phyloP scores from a whole-genome alignment of 192 early-diverging fungal genomes.

The Coemansia guatemalensis region DNA sequence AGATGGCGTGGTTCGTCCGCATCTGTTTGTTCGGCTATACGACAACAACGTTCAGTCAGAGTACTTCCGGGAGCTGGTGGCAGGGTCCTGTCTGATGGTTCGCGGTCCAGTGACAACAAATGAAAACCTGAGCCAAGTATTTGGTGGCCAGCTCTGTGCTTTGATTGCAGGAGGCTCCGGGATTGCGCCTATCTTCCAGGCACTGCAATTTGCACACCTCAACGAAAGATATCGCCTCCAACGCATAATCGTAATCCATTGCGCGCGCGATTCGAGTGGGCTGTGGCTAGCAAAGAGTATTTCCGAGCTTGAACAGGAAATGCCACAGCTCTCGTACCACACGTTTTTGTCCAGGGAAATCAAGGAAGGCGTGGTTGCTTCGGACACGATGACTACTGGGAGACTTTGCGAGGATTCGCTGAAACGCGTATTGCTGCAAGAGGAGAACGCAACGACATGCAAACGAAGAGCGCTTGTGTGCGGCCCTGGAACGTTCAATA shows the following conservation, averaged over 20 bases:
- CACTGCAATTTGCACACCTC: conserved; percentile 33
- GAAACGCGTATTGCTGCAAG: neutral
- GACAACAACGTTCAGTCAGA: conserved; percentile 11
- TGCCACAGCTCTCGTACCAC: conserved; percentile 20
- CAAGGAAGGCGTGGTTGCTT: too few relatives aligned
- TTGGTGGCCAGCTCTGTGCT: conserved; percentile 6
- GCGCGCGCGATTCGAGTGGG: conserved; percentile 10
- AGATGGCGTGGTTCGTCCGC: conserved; percentile 31
- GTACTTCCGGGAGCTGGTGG: conserved; percentile 1
- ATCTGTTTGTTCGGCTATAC: conserved; percentile 38
- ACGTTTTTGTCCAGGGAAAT: conserved; percentile 18
- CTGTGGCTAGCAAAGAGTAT: conserved; percentile 26
- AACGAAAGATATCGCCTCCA: conserved; percentile 18
- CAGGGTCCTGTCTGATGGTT: conserved; percentile 4
- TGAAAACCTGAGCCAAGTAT: conserved; percentile 20
- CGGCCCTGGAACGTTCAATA: conserved; percentile 37
- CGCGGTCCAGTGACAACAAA: conserved; percentile 29
- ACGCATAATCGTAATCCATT: conserved; percentile 27
- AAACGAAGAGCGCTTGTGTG: conserved; percentile 25
- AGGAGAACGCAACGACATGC: too few relatives aligned
- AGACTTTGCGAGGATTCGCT: neutral
- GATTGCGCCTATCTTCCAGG: conserved; percentile 42
- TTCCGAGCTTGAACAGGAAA: neutral
- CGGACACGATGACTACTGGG: too few relatives aligned
- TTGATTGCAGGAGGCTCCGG: conserved; percentile 43